These are phyloP conservation scores for Neophaeococcomyces aloes DNA, from an alignment of 2,329 filamentous ascomycete genomes.

Conservation along the genomic window DNA sequence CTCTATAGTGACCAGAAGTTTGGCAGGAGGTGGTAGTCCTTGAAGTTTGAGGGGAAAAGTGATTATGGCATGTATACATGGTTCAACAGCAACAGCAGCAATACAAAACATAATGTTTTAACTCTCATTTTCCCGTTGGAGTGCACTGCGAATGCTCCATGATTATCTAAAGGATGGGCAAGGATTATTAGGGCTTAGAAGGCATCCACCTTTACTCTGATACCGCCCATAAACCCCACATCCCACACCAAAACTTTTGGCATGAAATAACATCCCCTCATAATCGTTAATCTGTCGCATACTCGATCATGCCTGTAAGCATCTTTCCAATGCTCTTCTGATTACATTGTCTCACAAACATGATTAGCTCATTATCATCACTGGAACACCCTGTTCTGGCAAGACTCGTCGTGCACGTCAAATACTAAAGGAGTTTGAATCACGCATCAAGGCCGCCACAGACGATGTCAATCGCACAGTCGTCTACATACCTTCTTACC, in stretches of 20 bases:
- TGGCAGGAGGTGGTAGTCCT: no score
- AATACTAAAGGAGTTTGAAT: constrained; percentile 39
- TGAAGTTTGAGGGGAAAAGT: no score
- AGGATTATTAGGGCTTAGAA: no score
- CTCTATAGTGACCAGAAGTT: background rate
- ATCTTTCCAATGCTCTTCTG: background rate
- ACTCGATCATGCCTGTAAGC: constrained; percentile 18
- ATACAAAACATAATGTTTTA: no score
- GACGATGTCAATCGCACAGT: constrained; percentile 29
- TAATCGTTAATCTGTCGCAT: background rate
- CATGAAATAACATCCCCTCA: background rate
- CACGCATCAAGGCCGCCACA: constrained; percentile 29
- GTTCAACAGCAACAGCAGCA: no score
- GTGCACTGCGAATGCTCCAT: no score
- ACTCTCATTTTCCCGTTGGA: no score
- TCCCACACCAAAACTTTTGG: no score
- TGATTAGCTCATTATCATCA: constrained; percentile 48
- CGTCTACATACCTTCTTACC: constrained; percentile 43
- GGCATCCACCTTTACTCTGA: no score
- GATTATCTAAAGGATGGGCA: no score
- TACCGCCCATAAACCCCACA: no score
- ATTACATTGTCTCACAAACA: constrained; percentile 3
- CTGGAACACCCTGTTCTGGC: constrained; percentile 53
- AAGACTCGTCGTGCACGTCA: constrained; percentile 52
- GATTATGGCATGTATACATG: no score